These are phyloP conservation scores for Populus trichocarpa DNA, from an alignment of 441 rosid genomes.

Conservation along the genomic window DNA sequence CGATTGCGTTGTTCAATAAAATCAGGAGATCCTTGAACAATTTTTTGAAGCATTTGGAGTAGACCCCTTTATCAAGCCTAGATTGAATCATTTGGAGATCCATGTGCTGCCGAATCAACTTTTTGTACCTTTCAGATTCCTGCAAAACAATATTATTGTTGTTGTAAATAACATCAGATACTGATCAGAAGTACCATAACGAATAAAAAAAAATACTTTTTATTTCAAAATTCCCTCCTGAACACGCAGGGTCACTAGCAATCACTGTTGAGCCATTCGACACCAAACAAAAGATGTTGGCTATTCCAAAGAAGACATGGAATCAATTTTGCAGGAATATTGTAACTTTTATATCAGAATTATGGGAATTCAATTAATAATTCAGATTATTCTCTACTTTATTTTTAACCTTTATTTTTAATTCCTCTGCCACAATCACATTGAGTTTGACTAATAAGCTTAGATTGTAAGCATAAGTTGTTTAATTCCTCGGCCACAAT, in stretches of 20 bases:
- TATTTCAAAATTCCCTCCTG: neutral
- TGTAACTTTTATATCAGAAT: too few species aligned
- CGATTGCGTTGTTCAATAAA: constrained; percentile 37
- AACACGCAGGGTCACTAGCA: neutral
- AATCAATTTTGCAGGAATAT: neutral
- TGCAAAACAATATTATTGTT: constrained; percentile 9
- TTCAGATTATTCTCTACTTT: neutral
- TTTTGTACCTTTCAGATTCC: constrained; percentile 45
- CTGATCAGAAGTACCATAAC: neutral
- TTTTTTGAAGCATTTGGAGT: constrained; percentile 25
- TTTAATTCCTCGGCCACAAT: too few species aligned
- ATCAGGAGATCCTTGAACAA: constrained; percentile 48
- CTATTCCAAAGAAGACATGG: neutral
- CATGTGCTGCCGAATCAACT: constrained; percentile 41
- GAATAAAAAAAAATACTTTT: too few species aligned
- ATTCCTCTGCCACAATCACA: too few species aligned
- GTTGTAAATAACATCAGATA: neutral
- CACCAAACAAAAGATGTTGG: neutral
- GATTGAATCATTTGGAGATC: constrained; percentile 37
- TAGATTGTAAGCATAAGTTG: too few species aligned
- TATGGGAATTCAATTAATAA: too few species aligned
- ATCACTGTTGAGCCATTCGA: neutral
- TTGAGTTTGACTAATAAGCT: too few species aligned
- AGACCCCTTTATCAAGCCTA: constrained; percentile 40
- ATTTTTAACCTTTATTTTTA: too few species aligned